Evolutionary conservation across 306 rosid genomes (phyloP).

Genomic region (Ochetophila trinervis): DNA sequence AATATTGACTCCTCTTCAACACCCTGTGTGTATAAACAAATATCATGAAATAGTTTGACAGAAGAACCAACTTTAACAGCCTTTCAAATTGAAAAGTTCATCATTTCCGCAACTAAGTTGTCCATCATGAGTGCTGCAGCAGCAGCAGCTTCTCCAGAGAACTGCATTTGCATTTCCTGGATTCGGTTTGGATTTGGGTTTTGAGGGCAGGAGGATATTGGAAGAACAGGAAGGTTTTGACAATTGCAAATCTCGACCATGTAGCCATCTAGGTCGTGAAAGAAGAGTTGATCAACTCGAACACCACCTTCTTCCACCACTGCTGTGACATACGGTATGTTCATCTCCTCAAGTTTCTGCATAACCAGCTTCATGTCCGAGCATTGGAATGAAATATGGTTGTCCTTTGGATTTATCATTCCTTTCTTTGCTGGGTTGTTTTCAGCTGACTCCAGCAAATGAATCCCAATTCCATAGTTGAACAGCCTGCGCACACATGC

Average conservation of each 20-base stretch:
- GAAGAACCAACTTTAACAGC: background rate
- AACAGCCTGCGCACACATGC: slow-evolving; percentile 40
- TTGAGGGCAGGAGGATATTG: slow-evolving; percentile 46
- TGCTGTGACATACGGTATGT: slow-evolving; percentile 48
- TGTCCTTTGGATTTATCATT: slow-evolving; percentile 61
- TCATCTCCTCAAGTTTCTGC: slow-evolving; percentile 47
- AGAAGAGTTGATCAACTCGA: slow-evolving; percentile 66
- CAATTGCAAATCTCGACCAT: slow-evolving; percentile 79
- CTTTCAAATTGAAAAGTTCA: slow-evolving; percentile 50
- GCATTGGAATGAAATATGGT: slow-evolving; percentile 67
- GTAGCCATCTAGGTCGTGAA: slow-evolving; percentile 75
- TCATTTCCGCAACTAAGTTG: slow-evolving; percentile 41
- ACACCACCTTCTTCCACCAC: slow-evolving; percentile 66
- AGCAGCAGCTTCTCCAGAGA: slow-evolving; percentile 28
- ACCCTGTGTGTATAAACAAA: background rate
- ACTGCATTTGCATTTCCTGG: slow-evolving; percentile 37
- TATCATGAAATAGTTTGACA: background rate
- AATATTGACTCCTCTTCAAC: no score
- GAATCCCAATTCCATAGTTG: slow-evolving; percentile 64
- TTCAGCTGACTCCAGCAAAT: slow-evolving; percentile 53
- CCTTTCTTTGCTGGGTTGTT: slow-evolving; percentile 28
- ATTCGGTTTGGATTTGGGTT: slow-evolving; percentile 25
- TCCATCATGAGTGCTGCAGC: slow-evolving; percentile 47
- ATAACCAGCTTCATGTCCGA: slow-evolving; percentile 39
- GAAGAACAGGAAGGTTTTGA: slow-evolving; percentile 65